Base-by-base conservation (phyloP, 345 rosid genomes). In the Diplotaxis tenuifolia region DNA sequence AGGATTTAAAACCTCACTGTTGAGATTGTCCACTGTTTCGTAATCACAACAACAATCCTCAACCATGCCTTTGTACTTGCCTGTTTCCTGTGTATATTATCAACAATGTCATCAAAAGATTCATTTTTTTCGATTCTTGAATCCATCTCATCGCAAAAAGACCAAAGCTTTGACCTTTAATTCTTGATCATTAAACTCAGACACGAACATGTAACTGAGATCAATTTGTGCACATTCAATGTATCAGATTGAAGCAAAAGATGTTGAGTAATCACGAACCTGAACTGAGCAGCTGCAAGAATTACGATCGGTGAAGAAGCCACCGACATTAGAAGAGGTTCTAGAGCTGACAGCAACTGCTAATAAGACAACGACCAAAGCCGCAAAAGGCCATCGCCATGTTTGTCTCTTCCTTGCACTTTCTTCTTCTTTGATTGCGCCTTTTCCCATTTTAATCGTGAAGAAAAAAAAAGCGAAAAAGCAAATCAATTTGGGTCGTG, bases 21-120 rank as follows among this genome's bases (percentile, higher is more conserved):
- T 95, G 28, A 94, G 83, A 79, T 80, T 72, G 65, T 94, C 87
- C 11, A 88, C 96, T 9, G 91, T 89, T 83, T 95, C 94, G 27
- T 90, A 92, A 65, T 92, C 91, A 72, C 99, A 92, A 47, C 97
- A 95, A 76, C 98, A 95, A 75, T 86, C 99, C 76, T 92, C 96
- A 49, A 95, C 86, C 21, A 87, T 70, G 18, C 99, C 99, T 47
- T 77, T 83, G 68, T 83, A 85, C 71, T 82, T 82, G 68, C 81
- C 78, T 12, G 28, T 62, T 34, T 67, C 85, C 91, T 23, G 25
- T 23, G 3, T 23, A 23, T 23, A 12, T 15, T n/a, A n/a, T n/a
- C n/a, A n/a, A n/a, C n/a, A 27, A 27, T 27, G 29, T 6, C 65
- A 61, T 38, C 15, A 68, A 75, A 62, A 75, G 52, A 11, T 54